A percentile compares a stretch with the other conserved stretches of the same genome.
These are phyloP conservation scores for Metschnikowia colocasiae DNA, from an alignment of 805 yeast species.

Conservation along the genomic window DNA sequence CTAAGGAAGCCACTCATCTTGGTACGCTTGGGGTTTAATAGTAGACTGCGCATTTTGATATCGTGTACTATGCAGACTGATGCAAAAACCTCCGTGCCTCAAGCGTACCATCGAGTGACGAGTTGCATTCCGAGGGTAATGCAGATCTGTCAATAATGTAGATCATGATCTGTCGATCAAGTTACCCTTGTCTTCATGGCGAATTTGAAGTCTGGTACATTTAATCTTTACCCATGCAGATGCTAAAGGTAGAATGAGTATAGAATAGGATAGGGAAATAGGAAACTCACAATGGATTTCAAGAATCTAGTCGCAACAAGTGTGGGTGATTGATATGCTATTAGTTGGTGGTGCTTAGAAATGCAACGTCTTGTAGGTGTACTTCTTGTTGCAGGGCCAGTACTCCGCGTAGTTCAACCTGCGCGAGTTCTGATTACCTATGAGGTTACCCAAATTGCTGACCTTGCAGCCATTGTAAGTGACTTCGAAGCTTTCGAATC, in stretches of 20 bases:
- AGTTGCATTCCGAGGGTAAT: no score
- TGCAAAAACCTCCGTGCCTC: background rate
- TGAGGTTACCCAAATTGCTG: slow-evolving; percentile 60
- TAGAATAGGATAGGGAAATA: no score
- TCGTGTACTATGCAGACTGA: background rate
- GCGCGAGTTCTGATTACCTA: slow-evolving; percentile 31
- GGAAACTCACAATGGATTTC: no score
- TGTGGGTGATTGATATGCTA: background rate
- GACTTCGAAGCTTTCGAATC: slow-evolving; percentile 68
- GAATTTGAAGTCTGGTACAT: no score
- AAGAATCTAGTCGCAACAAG: no score
- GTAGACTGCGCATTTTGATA: background rate
- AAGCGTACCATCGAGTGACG: no score
- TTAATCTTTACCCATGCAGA: no score
- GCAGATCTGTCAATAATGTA: no score
- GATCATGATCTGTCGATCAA: no score
- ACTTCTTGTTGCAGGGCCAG: slow-evolving; percentile 53
- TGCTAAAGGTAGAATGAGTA: no score
- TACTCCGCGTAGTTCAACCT: slow-evolving; percentile 70
- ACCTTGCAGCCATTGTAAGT: slow-evolving; percentile 81
- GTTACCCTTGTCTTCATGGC: no score
- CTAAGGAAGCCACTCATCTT: slow-evolving; percentile 5
- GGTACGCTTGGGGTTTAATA: background rate
- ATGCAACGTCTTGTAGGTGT: slow-evolving; percentile 40
- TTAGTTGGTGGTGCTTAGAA: slow-evolving; percentile 7